Base-by-base conservation (phyloP, 306 rosid species). In the Castanopsis chinensis region DNA sequence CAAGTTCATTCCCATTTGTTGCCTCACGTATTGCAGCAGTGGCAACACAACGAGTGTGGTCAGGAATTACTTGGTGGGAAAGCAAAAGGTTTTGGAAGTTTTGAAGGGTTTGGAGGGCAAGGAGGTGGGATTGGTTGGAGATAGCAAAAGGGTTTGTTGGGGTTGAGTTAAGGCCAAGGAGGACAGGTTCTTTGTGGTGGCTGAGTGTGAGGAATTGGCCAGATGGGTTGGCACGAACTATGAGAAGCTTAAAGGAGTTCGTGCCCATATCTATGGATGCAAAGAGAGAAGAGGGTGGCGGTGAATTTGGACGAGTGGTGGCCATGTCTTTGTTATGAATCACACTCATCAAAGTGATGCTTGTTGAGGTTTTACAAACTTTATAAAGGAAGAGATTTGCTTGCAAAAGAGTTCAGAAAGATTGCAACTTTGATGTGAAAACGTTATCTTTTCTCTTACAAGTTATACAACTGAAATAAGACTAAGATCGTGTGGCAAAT, bases 231-330 rank as follows among this genome's bases (percentile, higher is more conserved):
- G 82, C 82, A n/a, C 75, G 61, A 65, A 74, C 71, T 51, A 79
- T 68, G 78, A 76, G 79, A 75, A 82, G 43, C 82, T 86, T 86
- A 82, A 82, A 86, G 41, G 89, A 86, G 78, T 79, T 76, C 28
- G 89, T 79, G 61, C 86, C 89, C 86, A 82, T 76, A 37, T 86
- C 89, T 65, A 76, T 79, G 19, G 84, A 76, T 13, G 82, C 84
- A 64, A 57, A 86, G 18, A 82, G 86, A n/a, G 80, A 57, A 3
- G 84, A 74, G 21, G 35, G 43, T 49, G 68, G 28, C 2, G 71
- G 17, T 4, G 14, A 43, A 4, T 59, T 2, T 53, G 71, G 65
- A 2, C 5, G 54, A 41, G 76, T 21, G 4, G 77, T 54, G 10
- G 81, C 73, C 87, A 80, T 82, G 4, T 53, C 41, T 45, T 13